Evolutionary conservation across 1,284 basidiomycete species (phyloP).

Genomic region (Puccinia novopanici): DNA sequence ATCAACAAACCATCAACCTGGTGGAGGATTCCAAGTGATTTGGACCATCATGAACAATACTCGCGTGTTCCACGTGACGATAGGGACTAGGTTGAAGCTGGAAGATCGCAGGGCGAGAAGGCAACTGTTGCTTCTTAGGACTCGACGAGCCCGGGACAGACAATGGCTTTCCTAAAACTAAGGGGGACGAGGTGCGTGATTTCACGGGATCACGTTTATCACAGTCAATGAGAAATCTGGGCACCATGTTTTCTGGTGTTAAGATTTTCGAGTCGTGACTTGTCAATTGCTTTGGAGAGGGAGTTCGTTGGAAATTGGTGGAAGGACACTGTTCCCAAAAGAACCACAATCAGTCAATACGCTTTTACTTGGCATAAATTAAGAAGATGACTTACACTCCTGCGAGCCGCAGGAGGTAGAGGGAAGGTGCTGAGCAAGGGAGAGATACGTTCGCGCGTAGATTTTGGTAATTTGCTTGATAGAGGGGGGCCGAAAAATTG

Average conservation of each 20-base stretch:
- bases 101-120: neutral
- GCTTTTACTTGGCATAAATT: neutral
- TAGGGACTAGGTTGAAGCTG: conserved; percentile 33
- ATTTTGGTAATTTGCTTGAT: neutral
- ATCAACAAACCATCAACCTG: conserved; percentile 24
- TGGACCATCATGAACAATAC: conserved; percentile 12
- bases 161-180: conserved; percentile 8
- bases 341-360: neutral
- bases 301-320: conserved; percentile 10
- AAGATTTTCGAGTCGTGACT: neutral
- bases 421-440: neutral
- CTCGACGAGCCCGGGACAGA: neutral
- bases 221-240: neutral
- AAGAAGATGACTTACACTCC: neutral
- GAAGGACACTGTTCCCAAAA: neutral
- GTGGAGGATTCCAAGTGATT: conserved; percentile 25
- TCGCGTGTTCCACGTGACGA: conserved; percentile 4
- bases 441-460: neutral
- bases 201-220: neutral
- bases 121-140: neutral
- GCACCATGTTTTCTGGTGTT: neutral
- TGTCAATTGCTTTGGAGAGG: conserved; percentile 2
- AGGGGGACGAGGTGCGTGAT: neutral
- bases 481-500: neutral
- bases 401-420: conserved; percentile 4